Percentiles rank a stretch among this genome's conserved stretches.
phyloP scores from a whole-genome alignment of 108 stramenopile species.

The Parietichytrium sp. region DNA sequence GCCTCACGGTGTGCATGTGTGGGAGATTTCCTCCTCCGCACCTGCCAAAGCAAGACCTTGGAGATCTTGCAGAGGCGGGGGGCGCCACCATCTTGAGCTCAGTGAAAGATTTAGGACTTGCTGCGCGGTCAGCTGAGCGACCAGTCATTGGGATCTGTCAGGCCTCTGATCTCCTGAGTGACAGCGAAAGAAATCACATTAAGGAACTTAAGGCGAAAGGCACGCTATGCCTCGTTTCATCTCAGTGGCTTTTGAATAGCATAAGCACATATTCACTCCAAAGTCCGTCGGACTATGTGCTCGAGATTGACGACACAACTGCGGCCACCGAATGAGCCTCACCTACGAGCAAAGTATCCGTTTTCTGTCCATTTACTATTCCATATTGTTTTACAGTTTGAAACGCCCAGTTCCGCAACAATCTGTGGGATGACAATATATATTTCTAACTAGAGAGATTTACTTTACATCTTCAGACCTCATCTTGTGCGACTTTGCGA shows the following conservation, averaged over 20 bases:
- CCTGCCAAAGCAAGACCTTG: not conserved
- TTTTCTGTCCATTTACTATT: not conserved
- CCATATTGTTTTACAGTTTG: not conserved
- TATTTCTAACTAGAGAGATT: not conserved
- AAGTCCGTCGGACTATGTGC: not conserved
- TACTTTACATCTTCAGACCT: not conserved
- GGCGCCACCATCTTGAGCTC: not conserved
- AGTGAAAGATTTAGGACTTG: not conserved
- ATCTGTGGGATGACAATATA: not conserved
- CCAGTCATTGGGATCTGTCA: not conserved
- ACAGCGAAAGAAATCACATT: not conserved
- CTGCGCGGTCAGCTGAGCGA: not conserved
- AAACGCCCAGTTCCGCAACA: not conserved
- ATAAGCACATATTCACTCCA: constrained; percentile 8
- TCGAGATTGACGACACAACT: not conserved
- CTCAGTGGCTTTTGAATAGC: constrained; percentile 20
- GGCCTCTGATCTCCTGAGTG: not conserved
- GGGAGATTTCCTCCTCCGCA: not conserved
- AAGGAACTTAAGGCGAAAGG: not conserved
- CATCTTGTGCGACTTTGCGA: not conserved
- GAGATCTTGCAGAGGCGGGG: not conserved
- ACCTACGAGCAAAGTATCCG: not conserved
- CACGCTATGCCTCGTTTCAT: not conserved
- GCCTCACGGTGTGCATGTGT: not conserved
- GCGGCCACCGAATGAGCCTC: not conserved